These are phyloP conservation scores for Talaromyces marneffei DNA, from an alignment of 2,329 filamentous ascomycete genomes.

Conservation along the genomic window DNA sequence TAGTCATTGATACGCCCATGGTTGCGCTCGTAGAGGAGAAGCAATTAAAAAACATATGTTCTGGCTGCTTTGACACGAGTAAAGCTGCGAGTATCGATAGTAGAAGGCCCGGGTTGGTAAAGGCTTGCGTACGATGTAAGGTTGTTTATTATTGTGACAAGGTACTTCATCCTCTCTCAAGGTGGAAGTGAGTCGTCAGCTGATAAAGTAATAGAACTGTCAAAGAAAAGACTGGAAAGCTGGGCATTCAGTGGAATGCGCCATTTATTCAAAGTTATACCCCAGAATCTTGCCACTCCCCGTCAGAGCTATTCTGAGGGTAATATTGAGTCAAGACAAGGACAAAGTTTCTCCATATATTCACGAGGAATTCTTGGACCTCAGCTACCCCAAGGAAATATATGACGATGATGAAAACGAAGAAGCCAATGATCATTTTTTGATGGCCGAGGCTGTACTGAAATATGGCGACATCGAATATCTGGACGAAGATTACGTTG, in stretches of 20 bases:
- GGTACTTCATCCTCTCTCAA: slow-evolving; percentile 31
- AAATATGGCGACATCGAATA: slow-evolving; percentile 45
- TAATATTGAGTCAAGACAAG: slow-evolving; percentile 39
- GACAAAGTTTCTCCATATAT: slow-evolving; percentile 16
- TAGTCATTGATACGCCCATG: slow-evolving; percentile 43
- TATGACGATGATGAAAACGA: slow-evolving; percentile 30
- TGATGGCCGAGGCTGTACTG: slow-evolving; percentile 51
- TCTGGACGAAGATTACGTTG: slow-evolving; percentile 39
- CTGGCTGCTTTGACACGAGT: slow-evolving; percentile 49
- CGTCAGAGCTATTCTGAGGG: slow-evolving; percentile 51
- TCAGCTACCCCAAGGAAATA: slow-evolving; percentile 31
- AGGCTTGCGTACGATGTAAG: slow-evolving; percentile 53
- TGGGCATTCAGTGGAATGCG: slow-evolving; percentile 56
- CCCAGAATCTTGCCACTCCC: slow-evolving; percentile 49
- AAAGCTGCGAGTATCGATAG: slow-evolving; percentile 20
- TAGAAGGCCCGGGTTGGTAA: slow-evolving; percentile 33
- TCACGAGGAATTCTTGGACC: slow-evolving; percentile 38
- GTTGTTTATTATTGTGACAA: slow-evolving; percentile 56
- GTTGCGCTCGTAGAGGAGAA: slow-evolving; percentile 50
- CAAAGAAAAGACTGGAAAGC: slow-evolving; percentile 56
- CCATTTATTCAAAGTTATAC: slow-evolving; percentile 43
- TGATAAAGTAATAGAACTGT: slow-evolving; percentile 43
- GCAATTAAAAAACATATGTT: slow-evolving; percentile 51
- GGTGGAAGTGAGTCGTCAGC: not conserved
- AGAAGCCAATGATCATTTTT: slow-evolving; percentile 44